Conservation (phyloP, 768 basidiomycete genomes). For the Dendrothele bispora region DNA sequence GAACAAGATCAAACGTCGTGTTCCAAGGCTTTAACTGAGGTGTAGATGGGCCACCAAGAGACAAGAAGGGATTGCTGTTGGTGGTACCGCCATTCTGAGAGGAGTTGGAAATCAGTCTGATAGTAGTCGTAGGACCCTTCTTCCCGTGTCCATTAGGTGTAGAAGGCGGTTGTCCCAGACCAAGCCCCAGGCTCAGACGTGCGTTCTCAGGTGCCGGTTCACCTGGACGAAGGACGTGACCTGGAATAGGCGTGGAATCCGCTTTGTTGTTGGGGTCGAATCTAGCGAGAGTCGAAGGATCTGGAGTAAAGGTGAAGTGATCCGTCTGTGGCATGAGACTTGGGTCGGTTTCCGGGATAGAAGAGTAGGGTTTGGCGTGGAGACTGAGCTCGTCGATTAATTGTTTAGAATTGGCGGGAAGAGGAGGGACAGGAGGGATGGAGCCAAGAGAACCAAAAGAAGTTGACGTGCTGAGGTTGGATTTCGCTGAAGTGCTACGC, state of each 20-base stretch:
- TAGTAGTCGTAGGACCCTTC: slow-evolving; percentile 49
- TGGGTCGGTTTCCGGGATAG: slow-evolving; percentile 31
- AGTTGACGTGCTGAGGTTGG: slow-evolving; percentile 13
- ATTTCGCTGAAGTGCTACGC: slow-evolving; percentile 40
- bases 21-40: slow-evolving; percentile 67
- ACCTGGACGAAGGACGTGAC: slow-evolving; percentile 57
- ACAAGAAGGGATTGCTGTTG: slow-evolving; percentile 24
- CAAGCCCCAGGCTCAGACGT: slow-evolving; percentile 57
- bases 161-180: slow-evolving; percentile 30
- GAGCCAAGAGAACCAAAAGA: slow-evolving; percentile 5
- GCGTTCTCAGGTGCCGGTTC: slow-evolving; percentile 60
- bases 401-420: neutral
- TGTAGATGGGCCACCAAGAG: slow-evolving; percentile 31
- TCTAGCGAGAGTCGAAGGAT: slow-evolving; percentile 13
- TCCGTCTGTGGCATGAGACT: slow-evolving; percentile 42
- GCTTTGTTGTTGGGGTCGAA: slow-evolving; percentile 30
- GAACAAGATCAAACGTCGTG: slow-evolving; percentile 66
- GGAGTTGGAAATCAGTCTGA: slow-evolving; percentile 43
- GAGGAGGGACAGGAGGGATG: neutral
- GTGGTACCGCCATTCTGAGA: slow-evolving; percentile 11
- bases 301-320: slow-evolving; percentile 40
- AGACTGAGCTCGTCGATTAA: slow-evolving; percentile 37
- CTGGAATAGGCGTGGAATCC: slow-evolving; percentile 53
- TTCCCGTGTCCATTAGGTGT: slow-evolving; percentile 35
- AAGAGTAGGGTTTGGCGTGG: slow-evolving; percentile 43